phyloP scores from a whole-genome alignment of 1,139 yeast species.

The Pneumocystis sp. region DNA sequence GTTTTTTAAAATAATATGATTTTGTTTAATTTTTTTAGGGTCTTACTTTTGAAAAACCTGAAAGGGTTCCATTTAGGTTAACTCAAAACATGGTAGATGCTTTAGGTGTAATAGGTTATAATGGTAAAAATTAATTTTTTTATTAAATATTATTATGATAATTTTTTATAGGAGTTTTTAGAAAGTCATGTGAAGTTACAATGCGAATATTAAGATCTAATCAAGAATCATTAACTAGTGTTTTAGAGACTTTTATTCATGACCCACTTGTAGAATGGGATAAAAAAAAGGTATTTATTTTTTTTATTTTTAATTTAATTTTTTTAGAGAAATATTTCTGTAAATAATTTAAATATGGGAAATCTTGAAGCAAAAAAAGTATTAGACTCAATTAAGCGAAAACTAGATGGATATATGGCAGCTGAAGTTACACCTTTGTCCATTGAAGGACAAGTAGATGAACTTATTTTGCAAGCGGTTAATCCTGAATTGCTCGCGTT shows the following conservation, averaged over 20 bases:
- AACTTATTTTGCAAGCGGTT: slow-evolving; percentile 70
- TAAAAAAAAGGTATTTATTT: slow-evolving; percentile 19
- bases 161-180: slow-evolving; percentile 31
- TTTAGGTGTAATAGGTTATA: slow-evolving; percentile 77
- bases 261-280: slow-evolving; percentile 78
- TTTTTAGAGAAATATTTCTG: slow-evolving; percentile 11
- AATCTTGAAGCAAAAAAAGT: slow-evolving; percentile 29
- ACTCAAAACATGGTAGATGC: slow-evolving; percentile 86
- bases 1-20: background rate
- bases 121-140: slow-evolving; percentile 35
- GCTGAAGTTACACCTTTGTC: slow-evolving; percentile 77
- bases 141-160: background rate
- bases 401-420: slow-evolving; percentile 64
- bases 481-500: slow-evolving; percentile 54
- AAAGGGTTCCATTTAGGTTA: slow-evolving; percentile 81
- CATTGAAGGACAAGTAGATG: slow-evolving; percentile 85
- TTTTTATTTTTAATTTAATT: slow-evolving; percentile 15
- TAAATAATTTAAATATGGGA: slow-evolving; percentile 9
- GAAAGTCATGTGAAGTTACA: slow-evolving; percentile 77
- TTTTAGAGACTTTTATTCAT: slow-evolving; percentile 78
- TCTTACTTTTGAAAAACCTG: slow-evolving; percentile 56
- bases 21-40: slow-evolving; percentile 20
- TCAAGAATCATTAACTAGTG: slow-evolving; percentile 82
- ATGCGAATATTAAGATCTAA: slow-evolving; percentile 55
- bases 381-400: slow-evolving; percentile 58